These are phyloP conservation scores for Lunasporangiospora selenospora DNA, from an alignment of 192 early-diverging fungal species.

Conservation along the genomic window DNA sequence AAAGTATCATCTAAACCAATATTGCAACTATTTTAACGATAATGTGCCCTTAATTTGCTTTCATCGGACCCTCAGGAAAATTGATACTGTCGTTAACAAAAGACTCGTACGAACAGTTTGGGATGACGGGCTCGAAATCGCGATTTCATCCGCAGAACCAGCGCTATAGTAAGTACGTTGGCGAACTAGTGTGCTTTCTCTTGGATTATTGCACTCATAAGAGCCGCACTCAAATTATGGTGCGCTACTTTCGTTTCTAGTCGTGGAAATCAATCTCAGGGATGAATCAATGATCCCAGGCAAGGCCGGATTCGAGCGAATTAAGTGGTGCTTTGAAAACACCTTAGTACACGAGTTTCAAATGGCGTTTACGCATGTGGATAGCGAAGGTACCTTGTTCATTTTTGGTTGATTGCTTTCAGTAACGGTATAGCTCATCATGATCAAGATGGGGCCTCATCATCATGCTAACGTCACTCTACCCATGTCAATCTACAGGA, in stretches of 20 bases:
- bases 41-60: neutral
- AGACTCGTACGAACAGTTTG: constrained; percentile 53
- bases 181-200: neutral
- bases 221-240: neutral
- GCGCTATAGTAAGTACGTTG: constrained; percentile 40
- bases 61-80: constrained; percentile 24
- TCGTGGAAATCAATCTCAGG: constrained; percentile 41
- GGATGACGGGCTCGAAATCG: constrained; percentile 41
- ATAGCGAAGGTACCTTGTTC: too few relatives aligned
- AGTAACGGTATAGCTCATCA: too few relatives aligned
- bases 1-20: constrained; percentile 2
- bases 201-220: neutral
- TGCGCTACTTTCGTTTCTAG: constrained; percentile 11
- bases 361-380: constrained; percentile 41
- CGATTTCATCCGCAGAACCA: constrained; percentile 38
- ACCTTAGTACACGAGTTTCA: constrained; percentile 31
- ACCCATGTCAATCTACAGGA: neutral
- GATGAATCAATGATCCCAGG: constrained; percentile 49
- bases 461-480: neutral
- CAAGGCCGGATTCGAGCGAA: constrained; percentile 51
- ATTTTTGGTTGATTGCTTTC: too few relatives aligned
- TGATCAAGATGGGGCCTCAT: too few relatives aligned
- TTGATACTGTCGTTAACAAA: constrained; percentile 50
- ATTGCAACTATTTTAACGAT: neutral
- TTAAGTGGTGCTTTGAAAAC: constrained; percentile 59